Conservation (phyloP, 116 monocot species). For the Cymodocea nodosa region DNA sequence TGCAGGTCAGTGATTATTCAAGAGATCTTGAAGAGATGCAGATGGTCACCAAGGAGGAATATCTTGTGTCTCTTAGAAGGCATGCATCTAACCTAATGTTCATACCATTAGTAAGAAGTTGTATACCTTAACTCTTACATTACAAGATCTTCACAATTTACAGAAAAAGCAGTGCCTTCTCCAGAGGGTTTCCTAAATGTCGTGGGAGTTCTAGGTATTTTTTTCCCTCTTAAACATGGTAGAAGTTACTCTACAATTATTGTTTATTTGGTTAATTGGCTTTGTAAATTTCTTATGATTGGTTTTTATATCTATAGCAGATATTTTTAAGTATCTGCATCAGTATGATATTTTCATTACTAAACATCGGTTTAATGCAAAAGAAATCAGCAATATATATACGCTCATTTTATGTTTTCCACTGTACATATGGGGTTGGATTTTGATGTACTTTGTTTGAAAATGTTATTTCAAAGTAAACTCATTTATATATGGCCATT, state of each 20-base stretch:
- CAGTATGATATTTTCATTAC: too few species aligned
- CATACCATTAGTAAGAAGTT: background rate
- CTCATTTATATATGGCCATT: too few species aligned
- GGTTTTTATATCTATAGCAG: too few species aligned
- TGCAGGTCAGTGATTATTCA: slow-evolving; percentile 88
- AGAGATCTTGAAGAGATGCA: slow-evolving; percentile 99
- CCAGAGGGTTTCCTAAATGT: slow-evolving; percentile 92
- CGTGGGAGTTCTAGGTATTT: slow-evolving; percentile 59
- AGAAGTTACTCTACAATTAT: too few species aligned
- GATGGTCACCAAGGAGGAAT: slow-evolving; percentile 88
- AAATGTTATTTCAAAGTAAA: too few species aligned
- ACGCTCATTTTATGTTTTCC: too few species aligned
- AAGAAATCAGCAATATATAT: too few species aligned
- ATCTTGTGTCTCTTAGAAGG: slow-evolving; percentile 98
- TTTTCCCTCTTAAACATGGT: background rate
- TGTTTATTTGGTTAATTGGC: too few species aligned
- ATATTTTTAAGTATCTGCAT: too few species aligned
- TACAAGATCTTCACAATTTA: slow-evolving; percentile 3
- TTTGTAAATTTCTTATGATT: background rate
- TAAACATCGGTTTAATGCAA: too few species aligned
- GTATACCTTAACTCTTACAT: slow-evolving; percentile 2
- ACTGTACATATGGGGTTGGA: too few species aligned
- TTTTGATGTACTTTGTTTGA: too few species aligned
- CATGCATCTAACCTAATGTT: slow-evolving; percentile 11
- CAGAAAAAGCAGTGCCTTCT: slow-evolving; percentile 99